Evolutionary conservation across 1,139 yeast species (phyloP), one percentile per base, ranked within the genome.

Genomic region (Zygoascus sp.): DNA sequence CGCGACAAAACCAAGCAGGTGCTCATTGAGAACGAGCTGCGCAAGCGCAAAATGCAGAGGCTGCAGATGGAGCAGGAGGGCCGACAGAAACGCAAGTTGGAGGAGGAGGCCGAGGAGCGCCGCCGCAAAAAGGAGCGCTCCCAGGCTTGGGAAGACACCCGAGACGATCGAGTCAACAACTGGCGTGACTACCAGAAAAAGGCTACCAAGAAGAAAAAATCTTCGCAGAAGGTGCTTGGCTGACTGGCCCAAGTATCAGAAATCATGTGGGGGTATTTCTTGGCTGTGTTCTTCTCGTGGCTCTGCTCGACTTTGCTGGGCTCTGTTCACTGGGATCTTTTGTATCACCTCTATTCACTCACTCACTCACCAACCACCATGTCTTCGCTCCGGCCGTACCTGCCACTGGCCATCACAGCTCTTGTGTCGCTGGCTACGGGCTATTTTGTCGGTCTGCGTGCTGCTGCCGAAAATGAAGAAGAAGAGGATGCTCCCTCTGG

Each of bases 261-360:
- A n/a, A n/a, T n/a, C n/a, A n/a, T n/a, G n/a, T n/a, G n/a, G n/a
- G n/a, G n/a, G n/a, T n/a, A n/a, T n/a, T n/a, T n/a, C n/a, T n/a
- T n/a, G n/a, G n/a, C n/a, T n/a, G n/a, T n/a, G n/a, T n/a, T n/a
- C n/a, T n/a, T n/a, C 47, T 72, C n/a, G n/a, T n/a, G n/a, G n/a
- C n/a, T n/a, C n/a, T n/a, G n/a, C n/a, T n/a, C n/a, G n/a, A n/a
- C n/a, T 86, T 56, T 77, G 94, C 42, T 92, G 98, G 98, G 96
- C 94, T 8, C 73, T 92, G 54, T 77, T 82, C 53, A 88, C 97
- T 67, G 97, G 98, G 1, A 80, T 82, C 65, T 74, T 73, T 36
- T 85, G n/a, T n/a, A n/a, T n/a, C 96, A 3, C 87, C 92, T 45
- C 79, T 90, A 30, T 11, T 16, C 34, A 30, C 15, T 17, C 38